phyloP scores from a whole-genome alignment of 768 basidiomycete species.

The Suillus weaverae region DNA sequence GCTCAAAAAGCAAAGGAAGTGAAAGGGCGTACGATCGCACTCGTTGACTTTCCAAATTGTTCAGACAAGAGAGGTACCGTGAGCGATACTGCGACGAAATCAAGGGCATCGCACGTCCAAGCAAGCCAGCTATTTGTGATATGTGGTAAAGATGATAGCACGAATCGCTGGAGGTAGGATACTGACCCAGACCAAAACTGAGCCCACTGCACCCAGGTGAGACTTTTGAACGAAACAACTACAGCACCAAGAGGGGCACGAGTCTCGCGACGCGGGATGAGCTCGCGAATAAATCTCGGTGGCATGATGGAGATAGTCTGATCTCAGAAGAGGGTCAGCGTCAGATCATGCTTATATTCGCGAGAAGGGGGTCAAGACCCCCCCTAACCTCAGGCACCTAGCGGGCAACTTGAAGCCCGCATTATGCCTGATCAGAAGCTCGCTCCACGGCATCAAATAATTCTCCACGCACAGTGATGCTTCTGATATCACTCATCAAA shows the following conservation, averaged over 20 bases:
- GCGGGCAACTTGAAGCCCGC: not conserved
- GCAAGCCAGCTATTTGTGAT: slow-evolving; percentile 62
- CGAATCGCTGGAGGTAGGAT: not conserved
- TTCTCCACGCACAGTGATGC: not conserved
- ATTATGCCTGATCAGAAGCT: not conserved
- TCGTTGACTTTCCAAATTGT: slow-evolving; percentile 47
- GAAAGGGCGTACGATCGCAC: slow-evolving; percentile 42
- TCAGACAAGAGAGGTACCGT: slow-evolving; percentile 46
- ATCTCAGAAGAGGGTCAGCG: not conserved
- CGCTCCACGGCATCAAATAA: not conserved
- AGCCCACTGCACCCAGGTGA: slow-evolving; percentile 57
- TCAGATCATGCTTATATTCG: not conserved
- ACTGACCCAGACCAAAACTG: slow-evolving; percentile 59
- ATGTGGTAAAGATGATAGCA: not conserved
- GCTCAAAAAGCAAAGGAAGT: not conserved
- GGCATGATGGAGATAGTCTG: slow-evolving; percentile 34
- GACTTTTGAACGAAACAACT: slow-evolving; percentile 40
- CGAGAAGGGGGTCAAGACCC: not conserved
- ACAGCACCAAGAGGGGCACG: slow-evolving; percentile 39
- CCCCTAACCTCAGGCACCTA: not conserved
- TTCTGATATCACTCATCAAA: not conserved
- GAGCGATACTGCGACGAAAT: slow-evolving; percentile 82
- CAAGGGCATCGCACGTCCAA: slow-evolving; percentile 85
- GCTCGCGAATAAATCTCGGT: slow-evolving; percentile 49
- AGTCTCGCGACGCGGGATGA: slow-evolving; percentile 50